Percentiles rank a stretch among this genome's conserved stretches.
Conservation (phyloP, 2,329 filamentous ascomycete genomes). For the Cladosporium phlei region DNA sequence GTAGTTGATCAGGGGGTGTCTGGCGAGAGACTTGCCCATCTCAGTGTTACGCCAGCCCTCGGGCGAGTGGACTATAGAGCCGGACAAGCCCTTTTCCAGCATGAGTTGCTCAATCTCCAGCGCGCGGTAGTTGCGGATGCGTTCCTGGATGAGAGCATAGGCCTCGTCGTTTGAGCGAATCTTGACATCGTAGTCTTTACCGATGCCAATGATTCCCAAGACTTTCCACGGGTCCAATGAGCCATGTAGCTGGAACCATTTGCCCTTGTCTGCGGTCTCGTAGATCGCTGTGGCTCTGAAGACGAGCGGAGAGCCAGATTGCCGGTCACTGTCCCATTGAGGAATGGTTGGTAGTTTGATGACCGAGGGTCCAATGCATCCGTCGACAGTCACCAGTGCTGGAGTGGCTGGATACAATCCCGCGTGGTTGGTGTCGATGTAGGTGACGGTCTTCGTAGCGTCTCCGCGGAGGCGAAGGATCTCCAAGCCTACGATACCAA, state of each 20-base stretch:
- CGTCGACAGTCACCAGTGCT: constrained; percentile 40
- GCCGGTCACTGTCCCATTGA: constrained; percentile 33
- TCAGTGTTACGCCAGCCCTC: constrained; percentile 41
- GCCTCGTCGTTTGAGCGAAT: constrained; percentile 30
- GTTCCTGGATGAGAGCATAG: constrained; percentile 31
- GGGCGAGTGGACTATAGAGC: constrained; percentile 43
- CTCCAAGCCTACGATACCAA: constrained; percentile 39
- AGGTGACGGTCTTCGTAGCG: constrained; percentile 28
- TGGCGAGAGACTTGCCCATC: constrained; percentile 41
- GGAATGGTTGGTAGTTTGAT: no score
- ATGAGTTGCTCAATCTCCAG: constrained; percentile 43
- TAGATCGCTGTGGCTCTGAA: constrained; percentile 46
- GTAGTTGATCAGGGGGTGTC: constrained; percentile 37
- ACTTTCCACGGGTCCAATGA: constrained; percentile 44
- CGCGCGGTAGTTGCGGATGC: constrained; percentile 32
- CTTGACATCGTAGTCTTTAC: constrained; percentile 35
- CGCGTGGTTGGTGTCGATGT: constrained; percentile 47
- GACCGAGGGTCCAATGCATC: constrained; percentile 28
- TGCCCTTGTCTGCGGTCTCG: constrained; percentile 40
- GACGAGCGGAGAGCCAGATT: constrained; percentile 34
- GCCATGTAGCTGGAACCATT: constrained; percentile 51
- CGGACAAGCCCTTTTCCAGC: constrained; percentile 39
- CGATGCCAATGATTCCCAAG: constrained; percentile 46
- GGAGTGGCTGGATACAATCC: no score
- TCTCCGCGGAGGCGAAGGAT: constrained; percentile 30